Base-by-base conservation (phyloP, 208 protist species). In the Phytomonas francai region DNA sequence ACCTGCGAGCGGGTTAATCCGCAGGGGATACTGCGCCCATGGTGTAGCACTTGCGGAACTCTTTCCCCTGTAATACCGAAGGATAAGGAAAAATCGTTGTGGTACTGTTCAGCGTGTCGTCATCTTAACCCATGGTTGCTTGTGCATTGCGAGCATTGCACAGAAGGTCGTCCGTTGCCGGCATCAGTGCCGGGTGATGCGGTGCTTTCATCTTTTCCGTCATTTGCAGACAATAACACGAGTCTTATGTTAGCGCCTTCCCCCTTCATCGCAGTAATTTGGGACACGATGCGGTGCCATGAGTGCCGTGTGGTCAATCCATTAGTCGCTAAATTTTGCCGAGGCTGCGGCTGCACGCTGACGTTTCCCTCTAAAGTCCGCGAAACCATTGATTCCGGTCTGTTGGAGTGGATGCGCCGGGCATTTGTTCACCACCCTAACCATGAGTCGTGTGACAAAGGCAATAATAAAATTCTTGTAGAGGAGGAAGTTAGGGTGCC, bases 91-190 rank as follows among this genome's bases (percentile, higher is more conserved):
- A 54, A 54, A 54, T 9, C 70, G 33, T 64, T 87, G 31, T 87
- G 81, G 81, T 64, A 61, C 51, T 87, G 81, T 39, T 30, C 79
- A 19, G 70, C 80, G 54, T 87, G 81, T 74, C 49, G 39, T 54
- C 74, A 72, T 11, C 39, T 78, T 25, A 80, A 74, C 42, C 72
- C 74, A 30, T 85, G 79, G 71, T 54, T 87, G 67, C 63, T 76
- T 51, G 75, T 71, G 70, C 71, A 63, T 57, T 79, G 74, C 33
- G 70, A 72, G 42, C 74, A 57, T 12, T 79, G 74, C 42, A 67
- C 67, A 22, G 61, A 36, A 31, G 28, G 30, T 36, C 58, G 58
- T 36, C 30, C 58, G 58, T 5, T 62, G 45, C 45, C 45, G 45
- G 45, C 45, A 22, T 25, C 19, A 6, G 45, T 54, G 19, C 45